Evolutionary conservation across 139 green algal species (phyloP).

Genomic region (Auxenochlorella protothecoides): DNA sequence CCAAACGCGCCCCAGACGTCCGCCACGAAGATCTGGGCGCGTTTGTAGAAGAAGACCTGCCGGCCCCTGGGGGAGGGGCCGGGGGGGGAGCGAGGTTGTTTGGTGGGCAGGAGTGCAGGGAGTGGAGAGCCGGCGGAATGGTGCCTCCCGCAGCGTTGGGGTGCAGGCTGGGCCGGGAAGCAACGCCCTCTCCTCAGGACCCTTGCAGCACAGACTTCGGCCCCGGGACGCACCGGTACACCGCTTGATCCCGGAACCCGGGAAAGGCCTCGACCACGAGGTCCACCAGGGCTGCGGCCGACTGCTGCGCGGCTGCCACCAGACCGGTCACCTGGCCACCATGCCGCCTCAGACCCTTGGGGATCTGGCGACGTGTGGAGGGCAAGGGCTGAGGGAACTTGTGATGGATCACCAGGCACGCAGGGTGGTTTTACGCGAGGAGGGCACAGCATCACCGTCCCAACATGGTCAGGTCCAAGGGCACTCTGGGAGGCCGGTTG

Average conservation of each 20-base stretch:
- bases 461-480: not conserved
- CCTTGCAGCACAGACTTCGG: not conserved
- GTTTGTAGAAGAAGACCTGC: constrained; percentile 90
- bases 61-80: constrained; percentile 11
- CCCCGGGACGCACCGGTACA: constrained; percentile 41
- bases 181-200: not conserved
- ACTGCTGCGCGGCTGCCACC: constrained; percentile 46
- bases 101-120: not conserved
- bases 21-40: constrained; percentile 88
- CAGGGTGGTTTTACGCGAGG: not conserved
- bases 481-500: not conserved
- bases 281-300: constrained; percentile 53
- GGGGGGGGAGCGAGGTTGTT: not conserved
- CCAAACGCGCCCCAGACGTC: constrained; percentile 82
- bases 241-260: constrained; percentile 72
- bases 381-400: not conserved
- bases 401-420: not conserved
- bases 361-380: constrained; percentile 43
- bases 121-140: too few species aligned
- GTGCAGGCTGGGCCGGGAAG: not conserved
- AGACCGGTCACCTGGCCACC: constrained; percentile 52
- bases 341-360: constrained; percentile 33
- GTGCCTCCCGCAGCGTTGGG: not conserved
- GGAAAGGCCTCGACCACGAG: constrained; percentile 58
- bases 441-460: not conserved